Conservation (phyloP, 768 basidiomycete species). For the Lactarius pseudohatsudake region DNA sequence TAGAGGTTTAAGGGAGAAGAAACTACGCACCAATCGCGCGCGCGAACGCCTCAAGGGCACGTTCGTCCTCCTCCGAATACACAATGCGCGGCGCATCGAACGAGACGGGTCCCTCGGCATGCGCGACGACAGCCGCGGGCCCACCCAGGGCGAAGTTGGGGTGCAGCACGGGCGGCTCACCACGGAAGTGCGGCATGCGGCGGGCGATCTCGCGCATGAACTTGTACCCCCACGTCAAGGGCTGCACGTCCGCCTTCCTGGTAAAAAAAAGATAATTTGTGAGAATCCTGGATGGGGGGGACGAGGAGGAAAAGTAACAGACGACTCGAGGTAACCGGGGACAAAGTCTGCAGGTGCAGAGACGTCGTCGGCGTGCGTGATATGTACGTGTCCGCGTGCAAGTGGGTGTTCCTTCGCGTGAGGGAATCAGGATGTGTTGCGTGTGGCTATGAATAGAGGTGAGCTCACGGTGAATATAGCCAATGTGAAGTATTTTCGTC, state of each 20-base stretch:
- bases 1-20: not conserved
- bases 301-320: constrained; percentile 30
- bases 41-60: too few relatives aligned
- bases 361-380: constrained; percentile 30
- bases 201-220: constrained; percentile 52
- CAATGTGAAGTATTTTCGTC: constrained; percentile 27
- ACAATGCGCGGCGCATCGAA: too few relatives aligned
- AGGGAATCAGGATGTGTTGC: too few relatives aligned
- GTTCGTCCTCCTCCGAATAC: too few relatives aligned
- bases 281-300: not conserved
- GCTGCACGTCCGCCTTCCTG: constrained; percentile 40
- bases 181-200: constrained; percentile 40
- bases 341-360: constrained; percentile 30
- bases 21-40: constrained; percentile 33
- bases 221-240: constrained; percentile 57
- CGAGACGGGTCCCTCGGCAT: too few relatives aligned
- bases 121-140: too few relatives aligned
- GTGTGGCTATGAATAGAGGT: too few relatives aligned
- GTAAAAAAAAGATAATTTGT: not conserved
- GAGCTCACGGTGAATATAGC: constrained; percentile 15
- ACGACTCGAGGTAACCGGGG: constrained; percentile 29
- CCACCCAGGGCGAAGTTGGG: too few relatives aligned
- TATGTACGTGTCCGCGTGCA: constrained; percentile 28
- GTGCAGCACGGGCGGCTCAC: constrained; percentile 33
- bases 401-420: constrained; percentile 24